Percentiles rank a stretch among this genome's conserved stretches.
Evolutionary conservation across 2,329 filamentous ascomycete genomes (phyloP).

Genomic region (Colletotrichum cordylinicola): DNA sequence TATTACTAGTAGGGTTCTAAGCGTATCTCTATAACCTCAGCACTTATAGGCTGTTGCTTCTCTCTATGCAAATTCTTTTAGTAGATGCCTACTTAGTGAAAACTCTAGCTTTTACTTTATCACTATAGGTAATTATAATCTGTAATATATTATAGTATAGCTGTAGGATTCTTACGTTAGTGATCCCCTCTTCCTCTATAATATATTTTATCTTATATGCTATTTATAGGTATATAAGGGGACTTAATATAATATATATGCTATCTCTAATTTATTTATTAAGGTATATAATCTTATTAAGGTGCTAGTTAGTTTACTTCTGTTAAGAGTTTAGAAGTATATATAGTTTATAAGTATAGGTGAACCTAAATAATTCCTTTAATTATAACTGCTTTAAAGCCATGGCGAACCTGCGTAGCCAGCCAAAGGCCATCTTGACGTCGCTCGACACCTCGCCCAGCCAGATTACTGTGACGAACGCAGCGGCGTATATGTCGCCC

Average conservation of each 20-base stretch:
- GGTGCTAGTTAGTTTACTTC: background rate
- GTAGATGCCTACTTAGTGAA: background rate
- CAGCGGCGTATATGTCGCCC: too few relatives aligned
- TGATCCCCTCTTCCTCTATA: background rate
- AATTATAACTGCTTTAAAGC: background rate
- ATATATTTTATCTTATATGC: background rate
- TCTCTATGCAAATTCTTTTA: background rate
- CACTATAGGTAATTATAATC: background rate
- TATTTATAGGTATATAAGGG: background rate
- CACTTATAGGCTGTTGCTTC: background rate
- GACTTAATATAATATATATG: background rate
- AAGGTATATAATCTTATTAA: background rate
- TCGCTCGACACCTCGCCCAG: too few relatives aligned
- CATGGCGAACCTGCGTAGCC: too few relatives aligned
- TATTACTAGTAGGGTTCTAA: background rate
- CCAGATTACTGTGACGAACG: too few relatives aligned
- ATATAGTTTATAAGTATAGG: background rate
- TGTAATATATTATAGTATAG: background rate
- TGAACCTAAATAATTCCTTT: background rate
- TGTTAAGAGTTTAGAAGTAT: background rate
- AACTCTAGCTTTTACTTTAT: background rate
- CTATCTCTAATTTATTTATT: background rate
- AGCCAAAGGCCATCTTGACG: too few relatives aligned
- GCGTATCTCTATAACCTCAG: background rate
- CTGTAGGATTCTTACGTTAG: background rate